Percentiles rank a stretch among this genome's conserved stretches.
Evolutionary conservation across 2,329 filamentous ascomycete genomes (phyloP).

Genomic region (Gyromitra esculenta): DNA sequence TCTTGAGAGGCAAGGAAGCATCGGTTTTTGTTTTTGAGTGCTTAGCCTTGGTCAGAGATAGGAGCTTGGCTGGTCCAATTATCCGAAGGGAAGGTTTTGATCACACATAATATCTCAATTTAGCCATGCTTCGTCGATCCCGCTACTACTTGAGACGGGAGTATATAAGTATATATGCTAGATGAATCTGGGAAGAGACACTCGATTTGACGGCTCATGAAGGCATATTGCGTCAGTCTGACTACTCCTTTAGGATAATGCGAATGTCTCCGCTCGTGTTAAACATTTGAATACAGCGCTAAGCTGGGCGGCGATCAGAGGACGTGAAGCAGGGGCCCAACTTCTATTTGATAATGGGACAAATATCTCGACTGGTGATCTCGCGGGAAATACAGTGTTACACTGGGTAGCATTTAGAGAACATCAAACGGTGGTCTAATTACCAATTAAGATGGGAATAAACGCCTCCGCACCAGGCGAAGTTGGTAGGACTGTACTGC

Average conservation of each 20-base stretch:
- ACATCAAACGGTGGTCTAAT: neutral
- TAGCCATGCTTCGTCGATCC: neutral
- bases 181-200: neutral
- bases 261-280: constrained; percentile 7
- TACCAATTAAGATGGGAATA: neutral
- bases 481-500: neutral
- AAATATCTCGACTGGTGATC: neutral
- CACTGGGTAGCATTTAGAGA: neutral
- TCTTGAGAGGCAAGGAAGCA: constrained; percentile 2
- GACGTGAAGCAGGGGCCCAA: neutral
- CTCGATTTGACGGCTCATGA: neutral
- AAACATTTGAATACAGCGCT: neutral
- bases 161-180: neutral
- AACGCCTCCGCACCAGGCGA: neutral
- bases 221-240: constrained; percentile 19
- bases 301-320: neutral
- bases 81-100: neutral
- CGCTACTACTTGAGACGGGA: neutral
- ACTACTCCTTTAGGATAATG: constrained; percentile 34
- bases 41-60: neutral
- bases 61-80: neutral
- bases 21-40: neutral
- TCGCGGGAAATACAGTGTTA: neutral
- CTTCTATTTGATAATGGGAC: neutral
- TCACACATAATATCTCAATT: constrained; percentile 1